phyloP scores from a whole-genome alignment of 139 green algal genomes.

The Closterium sp. region DNA sequence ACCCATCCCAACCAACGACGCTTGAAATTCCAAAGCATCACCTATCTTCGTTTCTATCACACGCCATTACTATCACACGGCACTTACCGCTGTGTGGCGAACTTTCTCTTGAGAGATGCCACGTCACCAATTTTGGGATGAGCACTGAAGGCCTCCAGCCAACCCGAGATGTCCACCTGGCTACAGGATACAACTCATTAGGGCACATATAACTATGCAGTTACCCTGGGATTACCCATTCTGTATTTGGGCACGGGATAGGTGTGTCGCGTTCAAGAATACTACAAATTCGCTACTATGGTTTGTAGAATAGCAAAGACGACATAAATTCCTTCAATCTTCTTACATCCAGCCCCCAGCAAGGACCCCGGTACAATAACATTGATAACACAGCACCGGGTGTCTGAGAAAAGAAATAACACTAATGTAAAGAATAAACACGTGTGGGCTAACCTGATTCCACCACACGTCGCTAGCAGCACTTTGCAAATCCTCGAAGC shows the following conservation, averaged over 20 bases:
- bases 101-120: slow-evolving; percentile 57
- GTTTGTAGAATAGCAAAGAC: not conserved
- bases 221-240: not conserved
- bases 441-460: not conserved
- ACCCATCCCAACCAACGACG: not conserved
- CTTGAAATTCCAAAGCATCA: not conserved
- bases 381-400: not conserved
- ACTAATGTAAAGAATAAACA: not conserved
- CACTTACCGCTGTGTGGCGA: slow-evolving; percentile 5
- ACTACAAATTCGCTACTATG: not conserved
- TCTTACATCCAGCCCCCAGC: not conserved
- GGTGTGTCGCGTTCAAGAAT: not conserved
- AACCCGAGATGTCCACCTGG: slow-evolving; percentile 58
- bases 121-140: slow-evolving; percentile 86
- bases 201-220: not conserved
- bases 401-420: not conserved
- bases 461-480: not conserved
- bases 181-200: not conserved
- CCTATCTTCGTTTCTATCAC: not conserved
- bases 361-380: not conserved
- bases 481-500: not conserved
- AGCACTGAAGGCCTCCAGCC: slow-evolving; percentile 83
- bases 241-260: not conserved
- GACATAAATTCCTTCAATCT: not conserved
- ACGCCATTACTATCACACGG: too few species aligned